Conservation (phyloP, 495 filamentous ascomycete species). For the Mycothermus thermophilus region DNA sequence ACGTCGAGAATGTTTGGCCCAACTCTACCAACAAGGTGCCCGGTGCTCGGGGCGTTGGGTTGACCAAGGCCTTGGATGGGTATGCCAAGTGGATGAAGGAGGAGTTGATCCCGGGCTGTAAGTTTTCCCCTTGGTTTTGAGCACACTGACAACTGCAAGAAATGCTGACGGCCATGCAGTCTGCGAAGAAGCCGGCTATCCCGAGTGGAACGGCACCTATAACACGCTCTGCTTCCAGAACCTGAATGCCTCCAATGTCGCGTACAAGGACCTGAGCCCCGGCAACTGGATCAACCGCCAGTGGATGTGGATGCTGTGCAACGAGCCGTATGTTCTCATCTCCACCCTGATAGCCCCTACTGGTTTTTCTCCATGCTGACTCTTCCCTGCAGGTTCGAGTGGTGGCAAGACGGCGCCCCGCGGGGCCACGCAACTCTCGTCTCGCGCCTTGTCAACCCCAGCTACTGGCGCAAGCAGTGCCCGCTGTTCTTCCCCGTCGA, state of each 20-base stretch:
- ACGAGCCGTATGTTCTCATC: constrained; percentile 35
- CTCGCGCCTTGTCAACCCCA: constrained; percentile 40
- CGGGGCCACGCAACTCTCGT: constrained; percentile 29
- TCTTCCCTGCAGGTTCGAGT: constrained; percentile 13
- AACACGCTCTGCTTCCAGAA: constrained; percentile 42
- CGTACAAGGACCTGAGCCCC: constrained; percentile 42
- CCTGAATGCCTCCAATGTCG: constrained; percentile 40
- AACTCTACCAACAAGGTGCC: constrained; percentile 16
- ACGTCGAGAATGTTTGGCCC: constrained; percentile 20
- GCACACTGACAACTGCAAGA: too few species aligned
- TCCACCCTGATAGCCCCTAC: not conserved
- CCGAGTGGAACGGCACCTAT: constrained; percentile 36
- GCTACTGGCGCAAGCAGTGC: constrained; percentile 50
- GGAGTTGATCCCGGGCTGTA: constrained; percentile 29
- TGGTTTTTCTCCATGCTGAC: not conserved
- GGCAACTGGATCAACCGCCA: constrained; percentile 41
- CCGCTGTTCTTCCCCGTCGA: constrained; percentile 44
- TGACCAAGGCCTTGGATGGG: constrained; percentile 16
- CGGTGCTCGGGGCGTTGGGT: constrained; percentile 15
- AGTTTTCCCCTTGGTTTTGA: too few species aligned
- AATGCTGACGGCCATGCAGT: constrained; percentile 4
- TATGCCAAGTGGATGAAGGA: constrained; percentile 38
- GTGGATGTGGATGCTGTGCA: constrained; percentile 55
- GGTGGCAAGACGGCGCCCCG: constrained; percentile 37
- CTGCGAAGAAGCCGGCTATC: constrained; percentile 17